phyloP scores from a whole-genome alignment of 305 asterid genomes.

The Striga hermonthica region DNA sequence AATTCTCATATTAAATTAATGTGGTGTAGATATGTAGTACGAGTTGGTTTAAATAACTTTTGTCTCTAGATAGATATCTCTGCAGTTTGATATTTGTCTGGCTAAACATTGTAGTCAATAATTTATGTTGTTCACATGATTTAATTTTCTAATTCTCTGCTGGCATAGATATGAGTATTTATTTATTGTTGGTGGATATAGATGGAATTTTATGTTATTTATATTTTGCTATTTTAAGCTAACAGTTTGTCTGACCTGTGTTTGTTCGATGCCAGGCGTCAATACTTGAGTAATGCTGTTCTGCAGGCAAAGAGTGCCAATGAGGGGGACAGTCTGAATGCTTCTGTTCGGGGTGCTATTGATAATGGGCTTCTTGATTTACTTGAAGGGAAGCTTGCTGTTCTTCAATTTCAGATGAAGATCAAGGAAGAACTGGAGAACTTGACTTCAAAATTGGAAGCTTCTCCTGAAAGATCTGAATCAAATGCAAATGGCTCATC shows the following conservation, averaged over 20 bases:
- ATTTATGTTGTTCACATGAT: conserved; percentile 20
- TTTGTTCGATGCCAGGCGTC: conserved; percentile 67
- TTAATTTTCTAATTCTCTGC: conserved; percentile 14
- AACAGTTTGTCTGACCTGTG: conserved; percentile 29
- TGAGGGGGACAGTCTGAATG: conserved; percentile 49
- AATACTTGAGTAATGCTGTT: conserved; percentile 93
- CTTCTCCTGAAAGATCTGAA: conserved; percentile 49
- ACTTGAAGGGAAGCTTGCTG: conserved; percentile 97
- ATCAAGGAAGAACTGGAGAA: conserved; percentile 81
- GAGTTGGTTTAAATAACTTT: conserved; percentile 17
- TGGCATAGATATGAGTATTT: too few relatives aligned
- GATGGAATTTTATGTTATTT: conserved; percentile 18
- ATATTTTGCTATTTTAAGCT: conserved; percentile 26
- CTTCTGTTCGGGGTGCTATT: conserved; percentile 53
- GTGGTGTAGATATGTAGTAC: conserved; percentile 20
- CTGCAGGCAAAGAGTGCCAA: conserved; percentile 91
- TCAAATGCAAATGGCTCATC: conserved; percentile 41
- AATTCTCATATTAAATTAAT: background rate
- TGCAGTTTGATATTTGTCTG: conserved; percentile 13
- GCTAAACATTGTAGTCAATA: conserved; percentile 9
- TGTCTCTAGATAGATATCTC: conserved; percentile 9
- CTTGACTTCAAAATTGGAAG: conserved; percentile 57
- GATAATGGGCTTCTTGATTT: conserved; percentile 90
- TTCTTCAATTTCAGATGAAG: conserved; percentile 90
- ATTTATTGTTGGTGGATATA: background rate